Base-by-base conservation (phyloP, 495 filamentous ascomycete species). In the Penicillium roqueforti region DNA sequence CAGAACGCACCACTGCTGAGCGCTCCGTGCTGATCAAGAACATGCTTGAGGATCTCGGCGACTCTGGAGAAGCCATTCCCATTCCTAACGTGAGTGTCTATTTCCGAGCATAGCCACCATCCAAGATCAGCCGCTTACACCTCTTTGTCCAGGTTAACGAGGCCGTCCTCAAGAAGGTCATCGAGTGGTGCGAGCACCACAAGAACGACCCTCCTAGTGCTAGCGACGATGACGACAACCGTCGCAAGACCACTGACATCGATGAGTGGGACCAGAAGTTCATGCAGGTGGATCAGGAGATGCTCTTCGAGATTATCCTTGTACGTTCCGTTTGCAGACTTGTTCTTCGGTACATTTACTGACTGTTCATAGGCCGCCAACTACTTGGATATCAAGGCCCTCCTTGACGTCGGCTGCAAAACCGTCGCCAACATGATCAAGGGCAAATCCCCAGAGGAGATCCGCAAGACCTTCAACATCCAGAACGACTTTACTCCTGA, bases 251-350 rank as follows among this genome's bases (percentile, higher is more conserved):
- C 0, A 97, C 93, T 19, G 93, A 97, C 47, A 98, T 98, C 62
- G 93, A 97, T 37, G 93, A 98, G 74, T 98, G 93, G 93, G 93
- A 98, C 61, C 93, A 97, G 71, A 98, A 98, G 70, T 98, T 97
- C 70, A 98, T 97, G 93, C 93, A 97, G 73, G 93, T 98, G 8
- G 93, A 98, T 67, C 93, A 98, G 67, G 93, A 98, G 74, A 96
- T 98, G 93, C 82, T 98, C 1, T 98, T 98, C 57, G 93, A 98
- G 77, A 97, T 98, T 66, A 98, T 98, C 57, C 78, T 98, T 26
- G 91, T 95, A 82, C 46, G 88, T 82, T 16, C 13, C 39, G 11
- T 13, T 13, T 6, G 3, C 16, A 28, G n/a, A 13, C 10, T 14
- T 8, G 2, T 19, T 18, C 37, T 10, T 31, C 20, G 22, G 7